Evolutionary conservation across 345 rosid genomes (phyloP), one percentile per base, ranked within the genome.

Genomic region (Abelmoschus esculentus): DNA sequence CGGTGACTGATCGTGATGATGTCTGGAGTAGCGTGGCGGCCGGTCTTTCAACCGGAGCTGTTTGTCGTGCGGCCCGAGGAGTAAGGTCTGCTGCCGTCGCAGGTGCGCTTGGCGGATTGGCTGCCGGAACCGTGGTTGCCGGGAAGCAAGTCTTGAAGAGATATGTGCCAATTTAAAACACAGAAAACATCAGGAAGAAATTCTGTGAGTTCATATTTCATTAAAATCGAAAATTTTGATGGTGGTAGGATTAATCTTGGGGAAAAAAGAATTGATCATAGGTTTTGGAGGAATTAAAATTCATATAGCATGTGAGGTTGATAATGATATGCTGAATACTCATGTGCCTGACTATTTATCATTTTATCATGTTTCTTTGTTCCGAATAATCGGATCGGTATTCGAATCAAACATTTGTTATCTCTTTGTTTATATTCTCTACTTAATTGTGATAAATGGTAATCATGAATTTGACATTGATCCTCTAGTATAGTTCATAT

Each of bases 61-160:
- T 93, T 2, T 91, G 78, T 59, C 80, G 95, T 72, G 98, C 98
- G 12, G 97, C 98, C 2, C 80, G 96, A 66, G 98, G 98, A 9
- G 80, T 88, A 29, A 84, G 97, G 77, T 91, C 97, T 7, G 98
- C 98, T 2, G 98, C 98, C 3, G 96, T 93, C 36, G 98, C 98
- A 0, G 98, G 98, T 10, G 98, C 96, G 6, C 81, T 93, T 15
- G 97, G 98, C 28, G 98, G 97, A 0, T 10, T 85, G 22, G 95
- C 88, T 0, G 98, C 98, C 1, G 97, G 95, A 0, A 83, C 87
- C 0, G 91, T 77, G 34, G 97, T 89, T 26, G 87, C 92, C 0
- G 98, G 88, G 67, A 93, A 88, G 79, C 93, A 89, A 81, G 74
- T 77, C 7, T 42, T 82, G 78, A 93, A 88, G 87, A 86, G 96